phyloP scores from a whole-genome alignment of 352 stramenopile genomes.

The Globisporangium middletonii region DNA sequence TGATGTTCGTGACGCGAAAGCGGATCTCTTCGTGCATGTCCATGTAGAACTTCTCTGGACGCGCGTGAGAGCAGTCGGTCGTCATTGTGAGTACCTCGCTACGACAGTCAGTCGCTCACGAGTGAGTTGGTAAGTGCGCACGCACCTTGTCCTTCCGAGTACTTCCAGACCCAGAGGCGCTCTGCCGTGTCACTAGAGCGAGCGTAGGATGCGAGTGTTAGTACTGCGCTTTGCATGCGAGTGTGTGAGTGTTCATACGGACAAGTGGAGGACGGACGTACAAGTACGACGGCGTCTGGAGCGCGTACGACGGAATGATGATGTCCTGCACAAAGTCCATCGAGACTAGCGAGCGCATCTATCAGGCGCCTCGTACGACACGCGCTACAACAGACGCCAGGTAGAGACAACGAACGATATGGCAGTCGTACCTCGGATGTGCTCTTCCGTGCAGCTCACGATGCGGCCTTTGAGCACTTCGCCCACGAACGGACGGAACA shows the following conservation, averaged over 20 bases:
- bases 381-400: not conserved
- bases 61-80: not conserved
- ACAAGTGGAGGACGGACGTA: constrained; percentile 16
- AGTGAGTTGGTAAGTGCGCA: not conserved
- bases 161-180: constrained; percentile 84
- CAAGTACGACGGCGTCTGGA: constrained; percentile 87
- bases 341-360: constrained; percentile 31
- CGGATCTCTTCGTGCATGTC: constrained; percentile 84
- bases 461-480: constrained; percentile 87
- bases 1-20: constrained; percentile 85
- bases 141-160: constrained; percentile 68
- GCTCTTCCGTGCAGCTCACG: constrained; percentile 85
- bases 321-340: constrained; percentile 90
- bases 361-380: not conserved
- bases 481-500: constrained; percentile 84
- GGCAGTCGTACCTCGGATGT: constrained; percentile 51
- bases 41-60: constrained; percentile 82
- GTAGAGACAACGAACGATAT: constrained; percentile 1
- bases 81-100: not conserved
- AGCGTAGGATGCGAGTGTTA: not conserved
- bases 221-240: not conserved
- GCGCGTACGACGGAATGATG: constrained; percentile 83
- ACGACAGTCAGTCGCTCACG: not conserved
- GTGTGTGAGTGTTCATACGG: not conserved
- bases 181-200: constrained; percentile 58